Percentiles rank a stretch among this genome's conserved stretches.
These are phyloP conservation scores for Tanacetum coccineum DNA, from an alignment of 129 eudicot species.

Conservation along the genomic window DNA sequence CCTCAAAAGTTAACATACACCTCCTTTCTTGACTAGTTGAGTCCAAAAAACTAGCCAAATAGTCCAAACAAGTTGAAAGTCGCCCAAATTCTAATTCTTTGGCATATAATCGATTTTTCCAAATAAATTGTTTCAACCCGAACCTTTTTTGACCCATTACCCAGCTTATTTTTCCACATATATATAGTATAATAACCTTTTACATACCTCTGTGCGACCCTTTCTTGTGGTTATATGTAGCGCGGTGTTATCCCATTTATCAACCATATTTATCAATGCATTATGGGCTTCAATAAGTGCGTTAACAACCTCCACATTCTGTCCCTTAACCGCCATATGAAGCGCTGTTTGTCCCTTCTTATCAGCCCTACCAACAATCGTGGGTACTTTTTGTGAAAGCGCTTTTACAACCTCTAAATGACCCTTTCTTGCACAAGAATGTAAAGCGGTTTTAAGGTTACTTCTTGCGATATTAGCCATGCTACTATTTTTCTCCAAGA, in stretches of 20 bases:
- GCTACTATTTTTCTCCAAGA: conserved; percentile 53
- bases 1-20: conserved; percentile 2
- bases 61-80: background rate
- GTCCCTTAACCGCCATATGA: conserved; percentile 88
- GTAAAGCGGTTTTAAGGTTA: conserved; percentile 66
- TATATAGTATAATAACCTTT: background rate
- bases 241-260: conserved; percentile 59
- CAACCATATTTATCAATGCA: conserved; percentile 47
- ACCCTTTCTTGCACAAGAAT: conserved; percentile 71
- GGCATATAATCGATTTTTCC: too few relatives aligned
- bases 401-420: conserved; percentile 65
- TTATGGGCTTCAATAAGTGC: conserved; percentile 48
- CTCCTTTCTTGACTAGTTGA: background rate
- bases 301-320: conserved; percentile 58
- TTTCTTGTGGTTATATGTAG: conserved; percentile 67
- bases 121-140: background rate
- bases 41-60: background rate
- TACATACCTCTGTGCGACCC: conserved; percentile 68
- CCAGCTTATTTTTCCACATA: background rate
- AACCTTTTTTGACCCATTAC: background rate
- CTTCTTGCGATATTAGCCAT: conserved; percentile 56
- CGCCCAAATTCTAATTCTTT: background rate
- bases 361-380: conserved; percentile 48
- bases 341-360: conserved; percentile 89
- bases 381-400: conserved; percentile 49